Percentiles rank a stretch among this genome's conserved stretches.
phyloP scores from a whole-genome alignment of 768 basidiomycete genomes.

The Mycena chlorophos region DNA sequence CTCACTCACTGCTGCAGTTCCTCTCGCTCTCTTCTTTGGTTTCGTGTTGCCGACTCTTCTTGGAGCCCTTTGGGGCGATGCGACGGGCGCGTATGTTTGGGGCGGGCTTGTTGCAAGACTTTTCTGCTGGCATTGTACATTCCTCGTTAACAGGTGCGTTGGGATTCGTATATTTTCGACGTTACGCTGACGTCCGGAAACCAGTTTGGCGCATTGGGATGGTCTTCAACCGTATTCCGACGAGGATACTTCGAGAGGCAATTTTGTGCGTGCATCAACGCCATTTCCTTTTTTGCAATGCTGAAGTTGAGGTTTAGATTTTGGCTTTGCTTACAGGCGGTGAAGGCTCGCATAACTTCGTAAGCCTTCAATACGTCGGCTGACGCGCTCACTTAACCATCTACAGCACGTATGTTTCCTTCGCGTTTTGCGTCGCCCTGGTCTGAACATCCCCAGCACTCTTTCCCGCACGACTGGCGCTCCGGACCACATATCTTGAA shows the following conservation, averaged over 20 bases:
- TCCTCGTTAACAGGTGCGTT: slow-evolving; percentile 68
- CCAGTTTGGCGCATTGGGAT: slow-evolving; percentile 76
- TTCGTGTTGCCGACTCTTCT: slow-evolving; percentile 57
- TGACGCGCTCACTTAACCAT: neutral
- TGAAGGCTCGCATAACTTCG: slow-evolving; percentile 80
- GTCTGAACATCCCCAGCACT: slow-evolving; percentile 46
- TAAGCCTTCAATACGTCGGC: slow-evolving; percentile 33
- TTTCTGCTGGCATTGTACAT: slow-evolving; percentile 66
- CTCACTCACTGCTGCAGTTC: slow-evolving; percentile 39
- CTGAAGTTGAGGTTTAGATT: slow-evolving; percentile 42
- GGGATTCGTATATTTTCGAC: neutral
- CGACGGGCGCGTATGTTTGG: slow-evolving; percentile 69
- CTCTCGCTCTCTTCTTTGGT: slow-evolving; percentile 59
- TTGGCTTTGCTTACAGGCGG: slow-evolving; percentile 70
- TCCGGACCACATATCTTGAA: slow-evolving; percentile 60
- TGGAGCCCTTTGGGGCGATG: slow-evolving; percentile 62
- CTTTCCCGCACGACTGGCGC: slow-evolving; percentile 78
- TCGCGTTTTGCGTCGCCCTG: neutral
- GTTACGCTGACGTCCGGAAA: neutral
- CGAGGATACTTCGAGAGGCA: slow-evolving; percentile 76
- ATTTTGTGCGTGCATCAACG: slow-evolving; percentile 47
- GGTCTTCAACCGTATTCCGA: slow-evolving; percentile 80
- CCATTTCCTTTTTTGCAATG: neutral
- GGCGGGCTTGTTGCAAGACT: slow-evolving; percentile 65
- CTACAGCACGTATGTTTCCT: slow-evolving; percentile 44